Base-by-base conservation (phyloP, 306 rosid species). In the Cicer cuneatum region DNA sequence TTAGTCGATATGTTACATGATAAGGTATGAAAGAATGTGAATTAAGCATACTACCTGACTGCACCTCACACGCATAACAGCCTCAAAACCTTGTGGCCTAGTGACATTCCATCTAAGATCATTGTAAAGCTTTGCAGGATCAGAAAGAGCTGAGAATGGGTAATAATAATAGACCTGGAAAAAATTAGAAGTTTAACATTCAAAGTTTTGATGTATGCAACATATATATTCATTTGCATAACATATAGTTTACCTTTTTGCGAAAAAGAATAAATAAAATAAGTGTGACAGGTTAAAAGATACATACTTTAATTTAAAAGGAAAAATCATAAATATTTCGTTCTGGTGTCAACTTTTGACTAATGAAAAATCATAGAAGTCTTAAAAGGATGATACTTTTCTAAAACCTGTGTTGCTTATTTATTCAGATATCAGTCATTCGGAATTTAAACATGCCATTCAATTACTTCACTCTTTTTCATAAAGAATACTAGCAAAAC, bases 41-140 rank as follows among this genome's bases (percentile, higher is more conserved):
- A 51, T 14, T 63, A 38, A 66, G 49, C 10, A 83, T 38, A 64
- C 61, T 83, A 92, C 99, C 99, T 94, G 99, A 87, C 97, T 94
- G 86, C 99, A 94, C 80, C 99, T 81, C 71, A 94, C 96, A 76
- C 99, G 96, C 99, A 94, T 94, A 51, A 94, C 97, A 57, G 97
- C 97, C 82, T 94, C 97, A 77, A 90, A 90, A 71, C 99, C 99
- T 86, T 94, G 99, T 58, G 99, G 97, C 82, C 99, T 92, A 66
- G 95, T 87, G 73, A 94, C 81, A 75, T 92, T 94, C 99, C 99
- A 94, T 87, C 97, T 88, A 74, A 94, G 97, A 85, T 94, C 99
- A 76, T 94, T 94, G 86, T 90, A 94, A 63, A 94, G 97, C 85
- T 86, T 94, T 61, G 97, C 99, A 19, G 96, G 77, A 87, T 94